These are phyloP conservation scores for Colletotrichum caudatum DNA, from an alignment of 2,329 filamentous ascomycete species.

Conservation along the genomic window DNA sequence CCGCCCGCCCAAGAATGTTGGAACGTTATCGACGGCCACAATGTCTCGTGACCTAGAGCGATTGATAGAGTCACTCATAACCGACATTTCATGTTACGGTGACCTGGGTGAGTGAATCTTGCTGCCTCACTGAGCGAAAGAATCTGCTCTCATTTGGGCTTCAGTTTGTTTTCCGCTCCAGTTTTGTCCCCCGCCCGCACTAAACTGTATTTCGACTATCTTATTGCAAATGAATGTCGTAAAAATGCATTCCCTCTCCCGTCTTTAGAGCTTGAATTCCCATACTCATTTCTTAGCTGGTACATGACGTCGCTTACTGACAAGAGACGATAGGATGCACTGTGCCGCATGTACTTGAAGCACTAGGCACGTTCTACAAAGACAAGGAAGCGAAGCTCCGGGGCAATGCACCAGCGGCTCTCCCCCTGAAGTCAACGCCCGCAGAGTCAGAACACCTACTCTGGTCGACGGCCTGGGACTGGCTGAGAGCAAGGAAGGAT, in stretches of 20 bases:
- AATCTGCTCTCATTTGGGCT: neutral
- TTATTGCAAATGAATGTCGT: neutral
- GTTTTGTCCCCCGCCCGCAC: too few species aligned
- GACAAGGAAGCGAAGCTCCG: conserved; percentile 19
- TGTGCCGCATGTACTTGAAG: conserved; percentile 37
- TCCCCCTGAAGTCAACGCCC: neutral
- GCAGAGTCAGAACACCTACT: conserved; percentile 27
- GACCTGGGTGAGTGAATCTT: conserved; percentile 38
- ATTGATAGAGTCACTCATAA: conserved; percentile 41
- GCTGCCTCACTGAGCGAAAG: conserved; percentile 5
- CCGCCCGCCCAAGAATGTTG: conserved; percentile 27
- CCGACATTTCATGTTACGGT: conserved; percentile 42
- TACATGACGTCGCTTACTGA: conserved; percentile 21
- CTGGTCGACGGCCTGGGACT: conserved; percentile 44
- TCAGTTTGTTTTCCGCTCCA: neutral
- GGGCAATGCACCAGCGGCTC: conserved; percentile 11
- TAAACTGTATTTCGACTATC: neutral
- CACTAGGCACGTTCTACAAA: conserved; percentile 35
- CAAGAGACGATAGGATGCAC: conserved; percentile 34
- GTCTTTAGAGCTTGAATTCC: neutral
- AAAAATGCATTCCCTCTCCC: neutral
- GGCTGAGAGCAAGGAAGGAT: conserved; percentile 44
- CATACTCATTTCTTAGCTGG: neutral
- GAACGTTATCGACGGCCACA: neutral
- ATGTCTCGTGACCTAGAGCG: conserved; percentile 42